phyloP scores from a whole-genome alignment of 495 filamentous ascomycete genomes.

The Staphylotrichum longicolle region DNA sequence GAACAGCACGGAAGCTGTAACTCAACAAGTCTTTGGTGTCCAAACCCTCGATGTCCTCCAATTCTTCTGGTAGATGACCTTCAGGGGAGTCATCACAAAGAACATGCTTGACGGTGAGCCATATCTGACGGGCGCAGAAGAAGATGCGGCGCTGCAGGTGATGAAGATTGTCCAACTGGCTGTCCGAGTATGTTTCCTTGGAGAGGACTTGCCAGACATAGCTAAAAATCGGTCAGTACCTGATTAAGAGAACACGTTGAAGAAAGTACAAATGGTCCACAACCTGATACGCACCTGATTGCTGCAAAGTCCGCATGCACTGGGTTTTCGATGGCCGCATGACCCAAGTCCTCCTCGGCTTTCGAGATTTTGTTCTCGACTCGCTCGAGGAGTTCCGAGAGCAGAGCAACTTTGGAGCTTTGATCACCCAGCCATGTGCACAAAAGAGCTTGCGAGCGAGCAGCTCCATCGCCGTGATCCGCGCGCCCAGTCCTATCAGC shows the following conservation, averaged over 20 bases:
- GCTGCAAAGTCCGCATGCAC: slow-evolving; percentile 69
- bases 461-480: slow-evolving; percentile 82
- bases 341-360: slow-evolving; percentile 56
- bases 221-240: slow-evolving; percentile 28
- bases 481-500: slow-evolving; percentile 68
- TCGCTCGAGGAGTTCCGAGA: slow-evolving; percentile 45
- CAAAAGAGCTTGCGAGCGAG: slow-evolving; percentile 57
- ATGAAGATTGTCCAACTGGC: slow-evolving; percentile 41
- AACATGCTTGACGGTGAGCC: slow-evolving; percentile 68
- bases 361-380: slow-evolving; percentile 58
- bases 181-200: slow-evolving; percentile 30
- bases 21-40: slow-evolving; percentile 85
- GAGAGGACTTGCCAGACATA: slow-evolving; percentile 47
- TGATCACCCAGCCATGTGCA: slow-evolving; percentile 43
- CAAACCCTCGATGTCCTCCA: slow-evolving; percentile 63
- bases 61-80: slow-evolving; percentile 72
- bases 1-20: slow-evolving; percentile 88
- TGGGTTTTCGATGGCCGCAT: slow-evolving; percentile 61
- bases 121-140: slow-evolving; percentile 59
- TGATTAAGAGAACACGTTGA: not conserved
- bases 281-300: slow-evolving; percentile 49
- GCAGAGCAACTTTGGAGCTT: slow-evolving; percentile 42
- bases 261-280: not conserved
- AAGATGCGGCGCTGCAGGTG: slow-evolving; percentile 56
- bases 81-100: slow-evolving; percentile 92